Conservation (phyloP, 345 rosid species). For the Populus simonii region DNA sequence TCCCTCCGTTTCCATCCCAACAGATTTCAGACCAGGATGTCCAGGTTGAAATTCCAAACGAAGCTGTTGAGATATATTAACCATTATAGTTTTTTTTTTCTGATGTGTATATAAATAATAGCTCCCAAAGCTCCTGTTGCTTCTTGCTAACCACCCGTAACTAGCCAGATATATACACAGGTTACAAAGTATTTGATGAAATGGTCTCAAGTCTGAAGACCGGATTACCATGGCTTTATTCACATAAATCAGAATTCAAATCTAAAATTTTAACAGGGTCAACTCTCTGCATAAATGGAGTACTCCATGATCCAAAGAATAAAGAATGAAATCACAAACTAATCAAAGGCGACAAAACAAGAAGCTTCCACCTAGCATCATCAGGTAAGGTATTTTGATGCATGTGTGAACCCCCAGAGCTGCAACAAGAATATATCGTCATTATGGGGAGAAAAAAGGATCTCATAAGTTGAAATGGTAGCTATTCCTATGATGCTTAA, state of each 20-base stretch:
- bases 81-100: too few species aligned
- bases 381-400: constrained; percentile 44
- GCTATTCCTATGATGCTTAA: not conserved
- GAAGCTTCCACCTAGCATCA: constrained; percentile 15
- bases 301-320: constrained; percentile 9
- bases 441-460: not conserved
- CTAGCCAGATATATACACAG: not conserved
- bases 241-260: not conserved
- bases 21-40: not conserved
- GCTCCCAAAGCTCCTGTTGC: not conserved
- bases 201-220: not conserved
- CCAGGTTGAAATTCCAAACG: not conserved
- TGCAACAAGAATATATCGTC: constrained; percentile 29
- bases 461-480: not conserved
- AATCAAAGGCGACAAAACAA: not conserved
- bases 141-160: too few species aligned
- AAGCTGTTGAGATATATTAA: too few species aligned
- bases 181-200: not conserved
- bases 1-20: not conserved
- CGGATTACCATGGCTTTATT: not conserved
- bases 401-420: constrained; percentile 84
- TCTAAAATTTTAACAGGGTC: not conserved
- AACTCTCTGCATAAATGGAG: not conserved
- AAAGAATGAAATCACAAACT: constrained; percentile 12
- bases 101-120: too few species aligned